Percentiles rank a stretch among this genome's conserved stretches.
Evolutionary conservation across 2,329 filamentous ascomycete species (phyloP).

Genomic region (Neonectria faginata): DNA sequence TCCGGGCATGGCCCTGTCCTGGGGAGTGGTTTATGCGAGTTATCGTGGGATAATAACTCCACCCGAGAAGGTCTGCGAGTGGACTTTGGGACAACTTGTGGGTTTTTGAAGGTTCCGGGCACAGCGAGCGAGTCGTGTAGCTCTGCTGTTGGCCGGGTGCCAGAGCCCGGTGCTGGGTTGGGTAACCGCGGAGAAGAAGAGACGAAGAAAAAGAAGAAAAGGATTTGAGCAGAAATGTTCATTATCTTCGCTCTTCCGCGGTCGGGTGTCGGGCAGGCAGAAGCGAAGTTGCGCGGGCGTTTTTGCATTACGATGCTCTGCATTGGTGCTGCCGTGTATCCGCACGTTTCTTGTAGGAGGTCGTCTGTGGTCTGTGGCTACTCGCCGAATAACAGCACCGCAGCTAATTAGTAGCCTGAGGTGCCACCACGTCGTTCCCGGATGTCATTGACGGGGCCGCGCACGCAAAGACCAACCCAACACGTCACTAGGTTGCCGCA

Average conservation of each 20-base stretch:
- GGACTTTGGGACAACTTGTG: slow-evolving; percentile 32
- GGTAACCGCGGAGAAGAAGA: slow-evolving; percentile 12
- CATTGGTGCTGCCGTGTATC: slow-evolving; percentile 23
- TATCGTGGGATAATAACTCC: slow-evolving; percentile 32
- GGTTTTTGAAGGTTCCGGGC: slow-evolving; percentile 19
- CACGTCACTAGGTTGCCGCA: slow-evolving; percentile 18
- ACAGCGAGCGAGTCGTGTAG: slow-evolving; percentile 21
- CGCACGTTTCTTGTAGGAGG: slow-evolving; percentile 24
- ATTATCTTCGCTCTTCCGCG: neutral
- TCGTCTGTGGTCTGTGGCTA: slow-evolving; percentile 14
- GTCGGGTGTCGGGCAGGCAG: slow-evolving; percentile 3
- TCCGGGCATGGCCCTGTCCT: slow-evolving; percentile 29
- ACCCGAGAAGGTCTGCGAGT: slow-evolving; percentile 25
- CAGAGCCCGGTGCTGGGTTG: slow-evolving; percentile 9
- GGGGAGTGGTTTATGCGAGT: slow-evolving; percentile 27
- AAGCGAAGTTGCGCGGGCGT: slow-evolving; percentile 6
- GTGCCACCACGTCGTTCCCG: slow-evolving; percentile 19
- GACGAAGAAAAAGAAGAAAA: neutral
- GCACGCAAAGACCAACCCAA: slow-evolving; percentile 14
- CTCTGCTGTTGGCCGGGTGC: slow-evolving; percentile 12
- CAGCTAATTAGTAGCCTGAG: slow-evolving; percentile 12
- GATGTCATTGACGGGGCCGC: slow-evolving; percentile 24
- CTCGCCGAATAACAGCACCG: slow-evolving; percentile 4
- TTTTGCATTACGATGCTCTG: slow-evolving; percentile 18
- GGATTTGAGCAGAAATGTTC: neutral